phyloP scores from a whole-genome alignment of 306 rosid species.

The Malus domestica region ASM211411v1 NC_041804.1:5093501-5094000 shows the following conservation, averaged over 20 bases:
- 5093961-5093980: slow-evolving; percentile 21
- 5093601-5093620: slow-evolving; percentile 29
- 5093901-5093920: slow-evolving; percentile 27
- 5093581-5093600: slow-evolving; percentile 20
- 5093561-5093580: slow-evolving; percentile 36
- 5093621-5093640: slow-evolving; percentile 26
- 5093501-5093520: slow-evolving; percentile 45
- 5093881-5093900: slow-evolving; percentile 14
- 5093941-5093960: slow-evolving; percentile 28
- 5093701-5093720: slow-evolving; percentile 69
- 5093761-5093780: slow-evolving; percentile 18
- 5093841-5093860: slow-evolving; percentile 22
- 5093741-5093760: slow-evolving; percentile 36
- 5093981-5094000: slow-evolving; percentile 17
- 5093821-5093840: slow-evolving; percentile 26
- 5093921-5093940: slow-evolving; percentile 51
- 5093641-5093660: slow-evolving; percentile 36
- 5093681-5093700: slow-evolving; percentile 65
- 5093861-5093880: slow-evolving; percentile 12
- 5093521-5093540: slow-evolving; percentile 38
- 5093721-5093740: slow-evolving; percentile 99
- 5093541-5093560: slow-evolving; percentile 42
- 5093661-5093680: slow-evolving; percentile 30
- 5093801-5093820: slow-evolving; percentile 34
- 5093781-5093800: slow-evolving; percentile 13